Base-by-base conservation (phyloP, 352 stramenopile species). In the Pythium folliculosum region DNA sequence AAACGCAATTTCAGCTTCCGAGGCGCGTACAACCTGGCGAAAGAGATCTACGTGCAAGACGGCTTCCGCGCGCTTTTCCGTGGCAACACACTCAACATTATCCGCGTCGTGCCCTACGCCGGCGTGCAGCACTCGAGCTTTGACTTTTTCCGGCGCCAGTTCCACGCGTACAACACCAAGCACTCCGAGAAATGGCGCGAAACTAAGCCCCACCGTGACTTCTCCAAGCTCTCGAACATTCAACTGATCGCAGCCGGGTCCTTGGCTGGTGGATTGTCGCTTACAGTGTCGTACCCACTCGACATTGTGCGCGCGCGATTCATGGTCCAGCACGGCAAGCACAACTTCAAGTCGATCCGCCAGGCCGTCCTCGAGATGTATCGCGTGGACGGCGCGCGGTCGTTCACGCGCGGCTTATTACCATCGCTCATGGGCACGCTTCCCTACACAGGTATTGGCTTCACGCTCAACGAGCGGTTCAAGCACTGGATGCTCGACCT, bases 371-470 rank as follows among this genome's bases (percentile, higher is more conserved):
- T 69, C 17, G 73, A 78, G 16, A 95, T 95, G 87, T 95, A 95
- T 67, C 85, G 81, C 55, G 69, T 81, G 17, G 87, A 91, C 22
- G 88, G 88, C 1, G 55, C 70, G 3, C 74, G 84, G 1, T 93
- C 81, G 63, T 94, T 95, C 54, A 80, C 78, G 16, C 71, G 84
- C 2, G 88, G 88, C 8, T 63, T 95, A 2, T 62, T 93, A 62
- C 85, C 86, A n/a, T 93, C 86, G 32, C 59, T 95, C 55, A 61
- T 95, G 21, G 88, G 88, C 5, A 94, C 87, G n/a, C 63, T 95
- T 54, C 88, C 86, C 19, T 95, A 95, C 71, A 94, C 86, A 17
- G 88, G 88, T 16, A 95, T 95, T 58, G 88, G 86, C 1, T 95
- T 95, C 64, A 86, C 80, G 4, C 70, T 95, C 10, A 95, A 95